phyloP scores from a whole-genome alignment of 129 eudicot species.

The Pseudognaphalium luteoalbum region DNA sequence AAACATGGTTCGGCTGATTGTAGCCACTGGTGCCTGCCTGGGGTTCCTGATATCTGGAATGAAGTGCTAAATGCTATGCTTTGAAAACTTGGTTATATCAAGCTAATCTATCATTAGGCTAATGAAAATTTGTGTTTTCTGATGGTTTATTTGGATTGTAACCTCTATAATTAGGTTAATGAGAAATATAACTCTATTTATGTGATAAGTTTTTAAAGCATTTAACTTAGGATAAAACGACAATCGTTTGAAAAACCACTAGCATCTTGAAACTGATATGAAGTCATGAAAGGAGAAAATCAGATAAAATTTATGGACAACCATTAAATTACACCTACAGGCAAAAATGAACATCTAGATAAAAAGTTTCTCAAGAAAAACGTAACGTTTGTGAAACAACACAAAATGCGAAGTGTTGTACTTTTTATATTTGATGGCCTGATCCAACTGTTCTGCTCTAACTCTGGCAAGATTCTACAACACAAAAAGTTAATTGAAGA shows the following conservation, averaged over 20 bases:
- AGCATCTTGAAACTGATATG: no score
- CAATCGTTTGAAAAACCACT: neutral
- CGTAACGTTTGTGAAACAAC: no score
- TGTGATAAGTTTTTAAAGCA: neutral
- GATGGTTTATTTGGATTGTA: conserved; percentile 7
- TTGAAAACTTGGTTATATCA: conserved; percentile 17
- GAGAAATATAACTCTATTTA: neutral
- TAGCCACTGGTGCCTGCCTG: conserved; percentile 96
- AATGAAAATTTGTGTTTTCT: conserved; percentile 12
- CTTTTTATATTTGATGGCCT: no score
- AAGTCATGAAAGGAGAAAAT: no score
- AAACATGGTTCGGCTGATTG: conserved; percentile 60
- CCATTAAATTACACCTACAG: no score
- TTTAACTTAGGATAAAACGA: neutral
- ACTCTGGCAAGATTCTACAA: no score
- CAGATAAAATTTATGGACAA: no score
- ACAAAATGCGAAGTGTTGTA: no score
- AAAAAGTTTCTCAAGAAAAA: no score
- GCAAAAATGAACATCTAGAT: no score
- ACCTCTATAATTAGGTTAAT: neutral
- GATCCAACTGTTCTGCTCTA: no score
- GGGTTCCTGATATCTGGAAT: conserved; percentile 91
- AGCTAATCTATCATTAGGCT: conserved; percentile 2
- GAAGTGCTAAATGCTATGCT: conserved; percentile 68
- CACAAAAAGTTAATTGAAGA: no score